Base-by-base conservation (phyloP, 768 basidiomycete genomes). In the Symmetrospora coprosmae region DNA sequence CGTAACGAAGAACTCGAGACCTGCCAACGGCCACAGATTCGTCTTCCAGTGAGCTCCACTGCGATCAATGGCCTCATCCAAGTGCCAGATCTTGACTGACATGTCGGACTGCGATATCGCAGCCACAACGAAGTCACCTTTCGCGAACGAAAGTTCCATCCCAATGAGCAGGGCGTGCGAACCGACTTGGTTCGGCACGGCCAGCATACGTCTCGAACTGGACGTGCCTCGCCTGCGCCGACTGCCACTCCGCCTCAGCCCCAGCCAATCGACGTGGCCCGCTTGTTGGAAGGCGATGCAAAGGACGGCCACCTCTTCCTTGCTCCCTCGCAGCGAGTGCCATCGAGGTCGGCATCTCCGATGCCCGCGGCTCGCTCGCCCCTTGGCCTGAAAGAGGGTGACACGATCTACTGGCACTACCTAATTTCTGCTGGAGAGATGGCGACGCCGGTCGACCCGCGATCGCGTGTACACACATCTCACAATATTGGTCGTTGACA, bases 1-100 rank as follows among this genome's bases (percentile, higher is more conserved):
- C 1, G 81, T 82, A 50, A 77, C 78, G 47, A 77, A 48, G 25
- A 39, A 62, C 31, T 59, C 48, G 35, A 41, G 65, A 61, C 76
- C 81, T 7, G 86, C 86, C 23, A 88, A 87, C 71, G 85, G 85
- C 8, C 86, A 87, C 71, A 81, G 85, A 30, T 89, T 85, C 71
- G 86, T 89, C 34, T 89, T 88, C 71, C 85, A 88, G 74, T 83
- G 82, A 38, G 55, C 35, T 53, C 8, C 33, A 14, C n/a, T 21
- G 21, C n/a, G n/a, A n/a, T n/a, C n/a, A n/a, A 14, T 53, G 14
- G n/a, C 19, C 11, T 19, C 25, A 33, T 38, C 7, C 3, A 30
- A 34, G 49, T 40, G 35, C 27, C 39, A 40, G 25, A 17, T 8
- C 21, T 16, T n/a, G 6, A 3, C 43, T 13, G 14, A 17, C 8